Percentiles rank a stretch among this genome's conserved stretches.
These are phyloP conservation scores for Sanghuangporus weigelae DNA, from an alignment of 1,284 basidiomycete species.

Conservation along the genomic window DNA sequence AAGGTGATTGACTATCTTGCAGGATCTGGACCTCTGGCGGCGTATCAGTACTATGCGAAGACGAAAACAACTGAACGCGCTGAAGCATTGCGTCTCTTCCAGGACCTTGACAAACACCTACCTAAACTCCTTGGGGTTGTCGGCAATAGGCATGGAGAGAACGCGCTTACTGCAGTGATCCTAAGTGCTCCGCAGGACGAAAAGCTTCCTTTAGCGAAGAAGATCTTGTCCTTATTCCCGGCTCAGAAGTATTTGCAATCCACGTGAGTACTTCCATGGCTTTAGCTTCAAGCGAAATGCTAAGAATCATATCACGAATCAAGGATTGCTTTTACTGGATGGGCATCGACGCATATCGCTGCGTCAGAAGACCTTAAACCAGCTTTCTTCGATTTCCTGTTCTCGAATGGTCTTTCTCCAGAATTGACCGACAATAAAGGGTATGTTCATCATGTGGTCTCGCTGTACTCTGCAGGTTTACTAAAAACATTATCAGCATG, in stretches of 20 bases:
- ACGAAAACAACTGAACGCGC: slow-evolving; percentile 37
- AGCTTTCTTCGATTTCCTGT: slow-evolving; percentile 43
- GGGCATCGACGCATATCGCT: slow-evolving; percentile 40
- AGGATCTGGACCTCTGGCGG: slow-evolving; percentile 29
- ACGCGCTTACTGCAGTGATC: slow-evolving; percentile 16
- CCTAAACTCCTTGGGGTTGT: slow-evolving; percentile 46
- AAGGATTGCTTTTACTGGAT: slow-evolving; percentile 33
- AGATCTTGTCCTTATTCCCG: slow-evolving; percentile 1
- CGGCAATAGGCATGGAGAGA: slow-evolving; percentile 13
- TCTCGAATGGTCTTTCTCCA: slow-evolving; percentile 41
- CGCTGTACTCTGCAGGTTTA: neutral
- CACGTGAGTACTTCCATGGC: slow-evolving; percentile 26
- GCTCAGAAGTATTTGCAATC: slow-evolving; percentile 2
- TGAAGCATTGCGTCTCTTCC: slow-evolving; percentile 30
- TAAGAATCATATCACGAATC: neutral
- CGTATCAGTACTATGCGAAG: slow-evolving; percentile 39
- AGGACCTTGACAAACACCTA: slow-evolving; percentile 35
- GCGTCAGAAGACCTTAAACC: slow-evolving; percentile 26
- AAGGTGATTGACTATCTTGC: slow-evolving; percentile 43
- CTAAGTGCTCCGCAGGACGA: neutral
- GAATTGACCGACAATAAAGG: slow-evolving; percentile 38
- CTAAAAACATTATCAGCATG: slow-evolving; percentile 33
- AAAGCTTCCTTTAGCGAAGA: slow-evolving; percentile 7
- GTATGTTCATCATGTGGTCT: slow-evolving; percentile 28
- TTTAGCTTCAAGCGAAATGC: neutral